Base-by-base conservation (phyloP, 352 stramenopile species). In the Phytophthora foliorum region DNA sequence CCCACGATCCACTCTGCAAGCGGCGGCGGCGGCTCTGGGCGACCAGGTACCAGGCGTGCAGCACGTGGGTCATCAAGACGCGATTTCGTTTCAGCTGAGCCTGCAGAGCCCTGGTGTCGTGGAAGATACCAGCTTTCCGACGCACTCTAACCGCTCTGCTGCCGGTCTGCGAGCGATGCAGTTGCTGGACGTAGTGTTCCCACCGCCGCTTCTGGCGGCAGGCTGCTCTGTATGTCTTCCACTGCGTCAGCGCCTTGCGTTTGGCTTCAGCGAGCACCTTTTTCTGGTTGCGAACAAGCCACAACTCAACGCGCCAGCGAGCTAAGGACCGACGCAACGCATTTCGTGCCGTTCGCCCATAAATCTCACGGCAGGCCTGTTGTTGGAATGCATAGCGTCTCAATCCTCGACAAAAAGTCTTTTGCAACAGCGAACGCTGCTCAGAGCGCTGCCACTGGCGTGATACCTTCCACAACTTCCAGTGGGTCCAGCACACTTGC, bases 41-140 rank as follows among this genome's bases (percentile, higher is more conserved):
- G 4, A 74, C 69, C 11, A 77, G 46, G 54, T 66, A 66, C 69
- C 69, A 77, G 9, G 69, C 63, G 31, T 74, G 63, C 41, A 77
- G 42, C 24, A 77, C 69, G 32, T 77, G 69, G 17, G 63, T 77
- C 69, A 77, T 63, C 53, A 74, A 57, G 39, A 77, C 34, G 6
- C 69, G 69, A 36, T 25, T 56, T 19, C 57, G n/a, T 22, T 77
- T 72, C 2, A 77, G 48, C 24, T 77, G 69, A 27, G 64, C 46
- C 56, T 77, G 69, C 6, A 77, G n/a, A 38, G 53, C 57, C 55
- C 58, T 74, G 7, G 58, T 63, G 22, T 70, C 53, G 3, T 52
- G 48, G 10, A 74, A 77, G 2, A 27, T 63, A 11, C 25, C 41
- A 19, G 39, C 52, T 10, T 31, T 7, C 24, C 17, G 27, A 49